phyloP scores from a whole-genome alignment of 2,329 filamentous ascomycete species.

The Tolypocladium tropicale region DNA sequence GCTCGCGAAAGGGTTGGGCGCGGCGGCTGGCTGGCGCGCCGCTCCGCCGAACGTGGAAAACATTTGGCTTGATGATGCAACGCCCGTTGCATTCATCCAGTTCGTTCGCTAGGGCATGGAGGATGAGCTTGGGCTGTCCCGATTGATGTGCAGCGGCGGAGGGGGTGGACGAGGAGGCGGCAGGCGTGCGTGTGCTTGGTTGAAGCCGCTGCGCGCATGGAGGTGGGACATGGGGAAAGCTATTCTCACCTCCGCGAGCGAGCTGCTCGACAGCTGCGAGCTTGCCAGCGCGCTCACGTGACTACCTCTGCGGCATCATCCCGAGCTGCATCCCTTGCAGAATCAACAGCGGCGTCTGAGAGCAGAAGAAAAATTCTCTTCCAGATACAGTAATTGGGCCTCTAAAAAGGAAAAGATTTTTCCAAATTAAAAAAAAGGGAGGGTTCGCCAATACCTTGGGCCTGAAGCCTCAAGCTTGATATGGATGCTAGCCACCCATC shows the following conservation, averaged over 20 bases:
- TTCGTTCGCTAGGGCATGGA: slow-evolving; percentile 22
- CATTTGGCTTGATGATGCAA: slow-evolving; percentile 31
- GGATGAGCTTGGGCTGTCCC: slow-evolving; percentile 7
- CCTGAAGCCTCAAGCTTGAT: not conserved
- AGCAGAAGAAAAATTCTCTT: not conserved
- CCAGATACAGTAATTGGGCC: not conserved
- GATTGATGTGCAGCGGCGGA: not conserved
- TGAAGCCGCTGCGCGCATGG: not conserved
- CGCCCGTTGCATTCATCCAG: slow-evolving; percentile 27
- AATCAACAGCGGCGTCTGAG: not conserved
- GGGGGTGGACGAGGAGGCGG: not conserved
- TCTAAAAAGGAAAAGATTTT: not conserved
- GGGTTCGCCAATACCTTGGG: not conserved
- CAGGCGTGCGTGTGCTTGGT: not conserved
- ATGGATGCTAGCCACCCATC: not conserved
- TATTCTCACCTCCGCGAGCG: too few species aligned
- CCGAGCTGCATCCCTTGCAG: not conserved
- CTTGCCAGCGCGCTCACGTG: not conserved
- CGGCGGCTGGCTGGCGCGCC: slow-evolving; percentile 22
- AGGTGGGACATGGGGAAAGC: not conserved
- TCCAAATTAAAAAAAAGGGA: too few species aligned
- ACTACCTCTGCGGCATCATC: not conserved
- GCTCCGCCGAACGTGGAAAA: slow-evolving; percentile 25
- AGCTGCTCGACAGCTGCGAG: not conserved
- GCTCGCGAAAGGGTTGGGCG: slow-evolving; percentile 24